Base-by-base conservation (phyloP, 495 filamentous ascomycete species). In the Penicillium odoratum region DNA sequence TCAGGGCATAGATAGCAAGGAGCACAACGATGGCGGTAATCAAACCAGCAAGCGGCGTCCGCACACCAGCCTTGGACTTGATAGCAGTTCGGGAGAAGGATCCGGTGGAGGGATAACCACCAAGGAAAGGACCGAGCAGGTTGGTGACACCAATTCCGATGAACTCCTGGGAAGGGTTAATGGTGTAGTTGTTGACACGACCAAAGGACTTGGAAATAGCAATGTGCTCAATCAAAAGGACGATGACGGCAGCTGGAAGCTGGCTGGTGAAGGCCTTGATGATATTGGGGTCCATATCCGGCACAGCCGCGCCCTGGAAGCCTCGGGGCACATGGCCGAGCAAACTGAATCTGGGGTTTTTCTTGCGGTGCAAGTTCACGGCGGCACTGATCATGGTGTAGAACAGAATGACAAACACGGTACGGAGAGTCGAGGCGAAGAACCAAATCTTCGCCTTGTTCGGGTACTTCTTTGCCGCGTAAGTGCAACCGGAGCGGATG, bases 141-240 rank as follows among this genome's bases (percentile, higher is more conserved):
- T 98, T 98, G 18, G 87, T 89, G 8, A 98, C 81, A 48, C 94
- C 94, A 65, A 98, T 98, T 26, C 90, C 95, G 26, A 98, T 88
- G 75, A 98, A 85, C 65, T 98, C 94, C 69, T 98, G 94, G 0
- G 93, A 97, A 3, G 94, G 95, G 60, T 98, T 85, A 72, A 98
- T 97, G n/a, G 86, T 90, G 74, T 98, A 98, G 75, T 97, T 97
- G 77, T 97, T 97, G 61, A 98, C 82, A 44, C 94, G 84, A 5
- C 94, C 94, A 57, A 98, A 98, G 0, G 94, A 98, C 73, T 98
- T 98, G 34, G 93, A 91, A 58, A 98, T 98, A n/a, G 95, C 89
- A 61, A 94, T 93, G 68, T 95, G 91, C 71, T 98, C 94, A 63
- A 98, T 97, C 46, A 98, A 77, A 44, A 98, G 78, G 7, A 98